Conservation (phyloP, 129 eudicot genomes). For the Arctium lappa region DNA sequence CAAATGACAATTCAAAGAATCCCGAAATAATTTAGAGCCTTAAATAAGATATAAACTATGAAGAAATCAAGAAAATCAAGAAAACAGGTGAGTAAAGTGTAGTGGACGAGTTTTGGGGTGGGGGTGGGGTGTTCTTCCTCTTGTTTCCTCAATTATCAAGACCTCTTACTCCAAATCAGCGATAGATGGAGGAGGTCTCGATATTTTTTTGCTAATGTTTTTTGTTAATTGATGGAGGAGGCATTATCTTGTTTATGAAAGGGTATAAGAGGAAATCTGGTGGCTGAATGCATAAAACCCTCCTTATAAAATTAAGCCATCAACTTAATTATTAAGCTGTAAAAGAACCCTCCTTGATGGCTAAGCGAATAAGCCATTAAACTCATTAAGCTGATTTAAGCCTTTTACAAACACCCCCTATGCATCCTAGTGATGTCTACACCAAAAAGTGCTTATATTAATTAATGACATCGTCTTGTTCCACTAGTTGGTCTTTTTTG, state of each 20-base stretch:
- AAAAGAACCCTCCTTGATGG: neutral
- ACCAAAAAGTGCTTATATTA: neutral
- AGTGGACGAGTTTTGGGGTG: too few relatives aligned
- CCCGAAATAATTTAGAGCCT: neutral
- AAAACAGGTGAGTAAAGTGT: too few relatives aligned
- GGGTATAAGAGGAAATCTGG: neutral
- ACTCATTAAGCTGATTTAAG: neutral
- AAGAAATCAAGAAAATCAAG: neutral
- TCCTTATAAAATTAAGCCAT: neutral
- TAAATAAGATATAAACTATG: neutral
- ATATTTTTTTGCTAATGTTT: too few relatives aligned
- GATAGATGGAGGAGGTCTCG: too few relatives aligned
- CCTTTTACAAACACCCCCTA: neutral
- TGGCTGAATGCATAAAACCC: neutral
- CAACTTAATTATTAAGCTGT: neutral
- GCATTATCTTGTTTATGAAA: too few relatives aligned
- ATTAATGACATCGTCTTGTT: neutral
- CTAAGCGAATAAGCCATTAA: neutral
- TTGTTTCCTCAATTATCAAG: too few relatives aligned
- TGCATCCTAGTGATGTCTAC: neutral
- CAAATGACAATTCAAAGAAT: neutral
- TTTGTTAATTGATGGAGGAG: too few relatives aligned
- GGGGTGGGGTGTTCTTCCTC: too few relatives aligned
- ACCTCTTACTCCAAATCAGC: too few relatives aligned
- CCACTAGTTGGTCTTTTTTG: neutral